These are phyloP conservation scores for Letharia lupina DNA, from an alignment of 495 filamentous ascomycete genomes.

Conservation along the genomic window DNA sequence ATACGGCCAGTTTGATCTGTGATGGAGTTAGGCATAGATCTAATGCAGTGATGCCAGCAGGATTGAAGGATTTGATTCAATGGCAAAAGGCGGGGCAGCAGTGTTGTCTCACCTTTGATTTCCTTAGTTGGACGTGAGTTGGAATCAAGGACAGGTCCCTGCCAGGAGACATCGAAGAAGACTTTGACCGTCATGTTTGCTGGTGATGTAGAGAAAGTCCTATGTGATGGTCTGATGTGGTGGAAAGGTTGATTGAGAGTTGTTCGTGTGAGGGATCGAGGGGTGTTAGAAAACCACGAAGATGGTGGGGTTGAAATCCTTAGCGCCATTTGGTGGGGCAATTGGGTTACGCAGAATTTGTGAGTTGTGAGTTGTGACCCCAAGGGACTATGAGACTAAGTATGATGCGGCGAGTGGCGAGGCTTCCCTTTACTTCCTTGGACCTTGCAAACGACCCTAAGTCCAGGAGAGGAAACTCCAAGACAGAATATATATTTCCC, in stretches of 20 bases:
- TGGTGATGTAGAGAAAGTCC: conserved; percentile 55
- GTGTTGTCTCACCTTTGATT: conserved; percentile 48
- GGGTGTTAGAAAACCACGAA: conserved; percentile 6
- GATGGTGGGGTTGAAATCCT: conserved; percentile 14
- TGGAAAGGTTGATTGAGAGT: conserved; percentile 10
- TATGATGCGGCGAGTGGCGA: not conserved
- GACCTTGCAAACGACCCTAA: not conserved
- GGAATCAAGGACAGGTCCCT: conserved; percentile 53
- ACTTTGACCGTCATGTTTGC: conserved; percentile 58
- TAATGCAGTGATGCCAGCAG: conserved; percentile 21
- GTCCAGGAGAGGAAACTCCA: not conserved
- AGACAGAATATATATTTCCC: not conserved
- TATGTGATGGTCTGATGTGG: conserved; percentile 27
- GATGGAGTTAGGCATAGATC: conserved; percentile 23
- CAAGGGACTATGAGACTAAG: not conserved
- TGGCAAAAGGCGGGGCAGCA: conserved; percentile 17
- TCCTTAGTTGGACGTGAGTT: conserved; percentile 47
- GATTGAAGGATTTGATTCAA: conserved; percentile 17
- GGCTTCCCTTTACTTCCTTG: not conserved
- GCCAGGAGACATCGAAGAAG: conserved; percentile 62
- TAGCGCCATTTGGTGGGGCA: conserved; percentile 13
- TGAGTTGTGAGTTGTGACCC: not conserved
- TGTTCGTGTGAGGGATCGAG: conserved; percentile 15
- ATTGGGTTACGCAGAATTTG: not conserved
- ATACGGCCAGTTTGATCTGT: conserved; percentile 71